Percentiles rank a stretch among this genome's conserved stretches.
phyloP scores from a whole-genome alignment of 495 filamentous ascomycete species.

The Penicillium cataractarum region DNA sequence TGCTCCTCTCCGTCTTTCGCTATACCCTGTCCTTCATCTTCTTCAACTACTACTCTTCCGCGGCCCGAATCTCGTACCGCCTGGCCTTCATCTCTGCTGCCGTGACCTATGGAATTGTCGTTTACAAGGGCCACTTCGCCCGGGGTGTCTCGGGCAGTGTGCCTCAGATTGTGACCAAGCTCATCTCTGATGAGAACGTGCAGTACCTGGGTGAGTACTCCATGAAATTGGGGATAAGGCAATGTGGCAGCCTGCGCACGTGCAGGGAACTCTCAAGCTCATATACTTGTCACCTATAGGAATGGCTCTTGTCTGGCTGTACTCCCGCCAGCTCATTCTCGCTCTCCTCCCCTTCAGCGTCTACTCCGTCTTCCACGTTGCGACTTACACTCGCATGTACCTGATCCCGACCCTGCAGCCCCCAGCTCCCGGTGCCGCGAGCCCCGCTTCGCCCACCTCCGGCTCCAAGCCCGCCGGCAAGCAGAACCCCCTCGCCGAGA shows the following conservation, averaged over 20 bases:
- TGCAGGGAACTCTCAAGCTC: slow-evolving; percentile 9
- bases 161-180: slow-evolving; percentile 61
- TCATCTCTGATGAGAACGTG: slow-evolving; percentile 90
- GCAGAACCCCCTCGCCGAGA: slow-evolving; percentile 71
- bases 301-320: slow-evolving; percentile 96
- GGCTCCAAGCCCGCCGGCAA: slow-evolving; percentile 59
- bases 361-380: slow-evolving; percentile 97
- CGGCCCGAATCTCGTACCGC: slow-evolving; percentile 83
- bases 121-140: slow-evolving; percentile 96
- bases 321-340: slow-evolving; percentile 82
- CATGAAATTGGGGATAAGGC: background rate
- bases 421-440: slow-evolving; percentile 32
- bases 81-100: slow-evolving; percentile 86
- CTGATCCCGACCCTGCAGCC: slow-evolving; percentile 56
- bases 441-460: slow-evolving; percentile 57
- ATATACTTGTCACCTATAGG: slow-evolving; percentile 49
- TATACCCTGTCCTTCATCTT: slow-evolving; percentile 82
- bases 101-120: slow-evolving; percentile 94
- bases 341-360: slow-evolving; percentile 93
- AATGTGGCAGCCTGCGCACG: background rate
- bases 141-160: slow-evolving; percentile 65
- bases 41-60: slow-evolving; percentile 75
- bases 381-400: slow-evolving; percentile 67
- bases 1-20: slow-evolving; percentile 79
- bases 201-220: slow-evolving; percentile 85